A percentile compares a stretch with the other conserved stretches of the same genome.
Conservation (phyloP, 441 rosid genomes). For the Eutrema salsugineum region DNA sequence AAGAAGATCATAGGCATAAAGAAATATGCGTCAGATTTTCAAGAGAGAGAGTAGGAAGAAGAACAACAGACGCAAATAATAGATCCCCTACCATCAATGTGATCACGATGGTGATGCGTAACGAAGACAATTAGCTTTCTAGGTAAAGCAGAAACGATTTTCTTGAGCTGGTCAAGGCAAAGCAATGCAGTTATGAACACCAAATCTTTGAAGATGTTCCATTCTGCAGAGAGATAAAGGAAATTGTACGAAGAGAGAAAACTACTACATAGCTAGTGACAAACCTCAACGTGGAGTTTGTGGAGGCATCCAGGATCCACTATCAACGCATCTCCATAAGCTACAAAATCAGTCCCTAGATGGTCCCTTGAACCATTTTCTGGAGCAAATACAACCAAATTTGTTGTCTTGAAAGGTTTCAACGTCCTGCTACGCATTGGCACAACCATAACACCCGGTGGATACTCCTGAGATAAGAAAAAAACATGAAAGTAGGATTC, state of each 20-base stretch:
- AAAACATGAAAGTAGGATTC: background rate
- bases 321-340: slow-evolving; percentile 71
- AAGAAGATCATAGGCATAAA: background rate
- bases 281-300: slow-evolving; percentile 60
- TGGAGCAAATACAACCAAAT: slow-evolving; percentile 72
- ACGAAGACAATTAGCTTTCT: slow-evolving; percentile 70
- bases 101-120: slow-evolving; percentile 90
- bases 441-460: slow-evolving; percentile 71
- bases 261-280: background rate
- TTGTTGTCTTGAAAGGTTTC: slow-evolving; percentile 77
- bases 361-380: slow-evolving; percentile 31
- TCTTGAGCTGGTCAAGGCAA: slow-evolving; percentile 54
- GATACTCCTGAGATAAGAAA: slow-evolving; percentile 71
- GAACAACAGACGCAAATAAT: background rate
- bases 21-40: background rate
- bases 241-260: background rate
- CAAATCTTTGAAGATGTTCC: background rate
- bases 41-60: background rate
- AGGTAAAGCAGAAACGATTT: slow-evolving; percentile 66
- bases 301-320: slow-evolving; percentile 81
- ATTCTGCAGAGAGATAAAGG: background rate
- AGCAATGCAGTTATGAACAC: slow-evolving; percentile 15
- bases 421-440: slow-evolving; percentile 77
- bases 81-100: slow-evolving; percentile 60
- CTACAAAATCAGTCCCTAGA: slow-evolving; percentile 37